Base-by-base conservation (phyloP, 306 rosid species). In the Citrullus colocynthis region DNA sequence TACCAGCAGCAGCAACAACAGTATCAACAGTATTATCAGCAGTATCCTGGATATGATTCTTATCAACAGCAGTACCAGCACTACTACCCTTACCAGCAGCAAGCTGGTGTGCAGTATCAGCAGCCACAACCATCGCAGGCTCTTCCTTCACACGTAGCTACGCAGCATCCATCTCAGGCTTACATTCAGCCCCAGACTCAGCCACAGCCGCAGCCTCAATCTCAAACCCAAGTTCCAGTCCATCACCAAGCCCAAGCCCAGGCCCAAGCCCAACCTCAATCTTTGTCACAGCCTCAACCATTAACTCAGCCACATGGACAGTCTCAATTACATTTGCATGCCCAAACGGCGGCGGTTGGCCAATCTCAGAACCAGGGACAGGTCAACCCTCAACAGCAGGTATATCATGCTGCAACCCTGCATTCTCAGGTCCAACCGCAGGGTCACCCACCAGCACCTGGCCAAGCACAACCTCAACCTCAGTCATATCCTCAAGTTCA, bases 51-150 rank as follows among this genome's bases (percentile, higher is more conserved):
- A 71, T 91, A 89, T 87, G 97, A 94, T 82, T 91, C 89, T 45
- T 90, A 88, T 76, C 97, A 91, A 80, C 98, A 89, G 84, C 96
- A 92, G 42, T 95, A 92, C 90, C 97, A 92, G 81, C 90, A 89
- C 18, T 91, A 89, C 81, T 87, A 92, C 80, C 96, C 97, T 16
- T 89, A 90, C 83, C 98, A 92, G 79, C 97, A 90, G 81, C 79
- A 91, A 28, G 85, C 70, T 2, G 87, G 74, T 86, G 85, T 84
- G 42, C 98, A 82, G 75, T 84, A 82, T 64, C 96, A 87, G 88
- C 89, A 81, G 70, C 66, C 81, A 14, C 96, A 78, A 41, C 75
- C 81, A 32, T 52, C 64, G 75, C 90, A 91, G 84, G 89, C 87
- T 76, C 85, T 86, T 59, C 81, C 82, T 21, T 61, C 85, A 28